phyloP scores from a whole-genome alignment of 495 filamentous ascomycete species.

The Penicillium canariense region DNA sequence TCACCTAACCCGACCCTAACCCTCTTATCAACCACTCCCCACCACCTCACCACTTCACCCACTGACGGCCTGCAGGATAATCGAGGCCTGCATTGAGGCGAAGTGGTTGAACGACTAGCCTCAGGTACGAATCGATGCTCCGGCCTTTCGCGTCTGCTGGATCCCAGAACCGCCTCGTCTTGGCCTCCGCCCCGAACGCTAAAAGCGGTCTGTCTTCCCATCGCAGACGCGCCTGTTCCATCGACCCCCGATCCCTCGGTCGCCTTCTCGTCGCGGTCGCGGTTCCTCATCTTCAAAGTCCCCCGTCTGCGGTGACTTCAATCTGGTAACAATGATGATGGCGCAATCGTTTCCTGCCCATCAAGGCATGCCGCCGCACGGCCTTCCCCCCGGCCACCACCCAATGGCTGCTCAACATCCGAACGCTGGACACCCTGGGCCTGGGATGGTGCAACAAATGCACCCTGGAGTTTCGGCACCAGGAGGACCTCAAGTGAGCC shows the following conservation, averaged over 20 bases:
- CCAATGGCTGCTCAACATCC: conserved; percentile 75
- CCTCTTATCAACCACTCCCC: conserved; percentile 17
- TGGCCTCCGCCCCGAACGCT: conserved; percentile 44
- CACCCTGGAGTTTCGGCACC: conserved; percentile 84
- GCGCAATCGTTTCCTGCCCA: conserved; percentile 68
- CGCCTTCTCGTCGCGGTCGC: conserved; percentile 20
- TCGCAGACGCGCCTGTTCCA: conserved; percentile 37
- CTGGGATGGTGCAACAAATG: conserved; percentile 72
- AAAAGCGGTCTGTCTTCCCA: conserved; percentile 41
- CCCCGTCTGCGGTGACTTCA: conserved; percentile 35
- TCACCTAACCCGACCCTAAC: not conserved
- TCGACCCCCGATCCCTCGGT: conserved; percentile 16
- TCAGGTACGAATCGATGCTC: conserved; percentile 34
- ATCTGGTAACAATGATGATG: conserved; percentile 67
- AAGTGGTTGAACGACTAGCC: conserved; percentile 29
- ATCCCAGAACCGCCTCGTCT: conserved; percentile 33
- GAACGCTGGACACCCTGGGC: conserved; percentile 50
- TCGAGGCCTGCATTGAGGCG: conserved; percentile 27
- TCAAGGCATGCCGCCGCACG: conserved; percentile 71
- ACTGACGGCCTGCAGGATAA: conserved; percentile 16
- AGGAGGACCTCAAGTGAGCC: conserved; percentile 73
- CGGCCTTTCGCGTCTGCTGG: conserved; percentile 28
- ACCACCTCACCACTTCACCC: conserved; percentile 6
- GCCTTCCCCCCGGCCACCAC: conserved; percentile 76
- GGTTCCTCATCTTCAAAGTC: conserved; percentile 19